These are phyloP conservation scores for Pseudogymnoascus verrucosus DNA, from an alignment of 2,329 filamentous ascomycete species.

Conservation along the genomic window DNA sequence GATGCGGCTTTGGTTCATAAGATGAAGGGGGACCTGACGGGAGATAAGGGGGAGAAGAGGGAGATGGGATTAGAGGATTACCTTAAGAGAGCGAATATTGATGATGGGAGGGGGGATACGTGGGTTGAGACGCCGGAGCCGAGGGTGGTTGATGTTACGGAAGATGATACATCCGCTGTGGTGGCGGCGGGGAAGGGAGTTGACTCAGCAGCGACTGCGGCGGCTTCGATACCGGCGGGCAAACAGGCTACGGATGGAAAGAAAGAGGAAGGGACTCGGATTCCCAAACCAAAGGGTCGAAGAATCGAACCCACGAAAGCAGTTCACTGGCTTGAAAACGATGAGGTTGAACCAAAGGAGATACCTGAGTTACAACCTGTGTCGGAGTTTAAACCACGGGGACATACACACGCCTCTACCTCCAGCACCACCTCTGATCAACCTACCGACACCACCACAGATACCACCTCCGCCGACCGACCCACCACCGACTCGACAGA, in stretches of 20 bases:
- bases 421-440: no score
- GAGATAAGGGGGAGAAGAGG: background rate
- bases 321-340: background rate
- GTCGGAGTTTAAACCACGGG: background rate
- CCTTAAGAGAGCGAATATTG: conserved; percentile 24
- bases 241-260: background rate
- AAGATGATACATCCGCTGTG: no score
- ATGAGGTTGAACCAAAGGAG: background rate
- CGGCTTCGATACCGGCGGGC: no score
- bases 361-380: background rate
- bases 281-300: background rate
- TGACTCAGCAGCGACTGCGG: no score
- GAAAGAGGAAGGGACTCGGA: background rate
- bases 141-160: no score
- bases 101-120: conserved; percentile 27
- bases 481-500: conserved; percentile 29
- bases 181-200: background rate
- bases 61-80: background rate
- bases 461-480: background rate
- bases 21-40: background rate
- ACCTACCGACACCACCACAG: background rate
- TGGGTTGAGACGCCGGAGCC: conserved; percentile 14
- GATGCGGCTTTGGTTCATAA: background rate
- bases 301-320: background rate
- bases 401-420: background rate